Base-by-base conservation (phyloP, 2,329 filamentous ascomycete genomes). In the Ascochyta lentis region DNA sequence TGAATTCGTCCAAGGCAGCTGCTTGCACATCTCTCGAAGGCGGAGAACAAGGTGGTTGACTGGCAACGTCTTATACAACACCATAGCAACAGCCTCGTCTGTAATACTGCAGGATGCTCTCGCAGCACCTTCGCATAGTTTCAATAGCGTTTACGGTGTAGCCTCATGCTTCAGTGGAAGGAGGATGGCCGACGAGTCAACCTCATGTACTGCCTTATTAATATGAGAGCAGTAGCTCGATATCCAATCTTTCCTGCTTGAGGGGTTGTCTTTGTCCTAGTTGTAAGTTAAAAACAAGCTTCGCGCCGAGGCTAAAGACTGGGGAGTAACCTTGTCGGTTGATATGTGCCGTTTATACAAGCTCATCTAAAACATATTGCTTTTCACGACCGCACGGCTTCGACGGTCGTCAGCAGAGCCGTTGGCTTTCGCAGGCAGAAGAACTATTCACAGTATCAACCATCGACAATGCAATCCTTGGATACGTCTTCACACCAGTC, bases 351-450 rank as follows among this genome's bases (percentile, higher is more conserved):
- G 41, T 29, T 26, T 41, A 50, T 55, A 38, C 41, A 50, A 42
- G 29, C 29, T 55, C 46, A 46, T 55, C 35, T 55, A 55, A 37
- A 29, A 37, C 37, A 55, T 4, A 55, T 55, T 55, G 19, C 24
- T 35, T 42, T 42, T 31, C 12, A 48, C 22, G 23, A 35, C 22
- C 31, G n/a, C 29, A 29, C 29, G 10, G 27, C 15, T 19, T 46
- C 41, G 10, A 26, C 9, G 29, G n/a, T 19, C 37, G 24, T 37
- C 35, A 46, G 46, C 46, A 24, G 24, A 3, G 23, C 12, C 12
- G 13, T 22, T 16, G n/a, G 2, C 22, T 4, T 6, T 22, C 35
- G 5, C 9, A 38, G 35, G 1, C 16, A 38, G 35, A 38, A 12
- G 15, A 16, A 34, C n/a, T 6, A n/a, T 23, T 10, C 16, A 38